A percentile compares a stretch with the other conserved stretches of the same genome.
Conservation (phyloP, 768 basidiomycete species). For the Boletus patriciae region DNA sequence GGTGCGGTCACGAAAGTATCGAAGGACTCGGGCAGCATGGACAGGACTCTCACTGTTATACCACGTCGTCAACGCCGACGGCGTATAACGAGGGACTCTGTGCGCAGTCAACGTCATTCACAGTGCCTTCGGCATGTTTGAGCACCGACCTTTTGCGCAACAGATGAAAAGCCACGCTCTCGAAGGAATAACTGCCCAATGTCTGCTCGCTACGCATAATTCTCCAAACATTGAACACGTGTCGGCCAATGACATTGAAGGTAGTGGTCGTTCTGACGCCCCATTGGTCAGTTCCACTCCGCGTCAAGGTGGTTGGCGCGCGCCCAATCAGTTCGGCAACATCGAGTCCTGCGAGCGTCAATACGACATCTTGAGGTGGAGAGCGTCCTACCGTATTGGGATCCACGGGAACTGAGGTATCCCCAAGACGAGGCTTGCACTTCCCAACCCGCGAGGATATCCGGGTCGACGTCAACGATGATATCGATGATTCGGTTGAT, state of each 20-base stretch:
- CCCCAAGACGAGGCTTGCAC: conserved; percentile 89
- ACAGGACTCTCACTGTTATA: conserved; percentile 58
- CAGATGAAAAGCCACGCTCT: conserved; percentile 84
- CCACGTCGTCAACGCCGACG: conserved; percentile 64
- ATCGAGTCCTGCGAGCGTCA: conserved; percentile 57
- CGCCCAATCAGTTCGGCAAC: conserved; percentile 73
- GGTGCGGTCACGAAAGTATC: conserved; percentile 65
- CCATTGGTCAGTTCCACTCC: conserved; percentile 61
- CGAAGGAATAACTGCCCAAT: conserved; percentile 80
- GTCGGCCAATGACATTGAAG: conserved; percentile 82
- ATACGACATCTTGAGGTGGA: not conserved
- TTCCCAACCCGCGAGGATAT: conserved; percentile 92
- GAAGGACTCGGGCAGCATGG: conserved; percentile 55
- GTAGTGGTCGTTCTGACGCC: conserved; percentile 71
- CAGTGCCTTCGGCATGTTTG: not conserved
- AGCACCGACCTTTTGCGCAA: conserved; percentile 64
- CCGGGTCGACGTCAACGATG: conserved; percentile 80
- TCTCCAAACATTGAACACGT: conserved; percentile 91
- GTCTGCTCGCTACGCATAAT: conserved; percentile 85
- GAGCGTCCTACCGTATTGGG: conserved; percentile 48
- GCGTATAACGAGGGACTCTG: conserved; percentile 77
- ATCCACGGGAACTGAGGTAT: conserved; percentile 69
- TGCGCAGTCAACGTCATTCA: conserved; percentile 1
- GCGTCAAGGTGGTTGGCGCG: conserved; percentile 50
- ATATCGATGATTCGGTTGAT: conserved; percentile 75